phyloP scores from a whole-genome alignment of 768 basidiomycete species.

The Pleurotus salmoneostramineus region DNA sequence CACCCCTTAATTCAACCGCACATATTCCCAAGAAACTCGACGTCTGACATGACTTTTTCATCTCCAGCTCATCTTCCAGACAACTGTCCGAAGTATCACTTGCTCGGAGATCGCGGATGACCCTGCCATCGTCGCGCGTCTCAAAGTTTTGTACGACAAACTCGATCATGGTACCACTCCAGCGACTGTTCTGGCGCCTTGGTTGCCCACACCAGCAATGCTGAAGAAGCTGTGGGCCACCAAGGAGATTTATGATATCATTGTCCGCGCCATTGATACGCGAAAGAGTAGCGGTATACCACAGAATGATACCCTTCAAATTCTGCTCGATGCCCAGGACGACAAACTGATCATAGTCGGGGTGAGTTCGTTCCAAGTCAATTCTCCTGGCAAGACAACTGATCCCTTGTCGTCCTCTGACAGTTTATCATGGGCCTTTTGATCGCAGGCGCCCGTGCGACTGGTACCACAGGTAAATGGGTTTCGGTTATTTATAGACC shows the following conservation, averaged over 20 bases:
- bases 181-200: constrained; percentile 67
- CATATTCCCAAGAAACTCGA: too few species aligned
- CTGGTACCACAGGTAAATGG: constrained; percentile 60
- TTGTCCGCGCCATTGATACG: constrained; percentile 51
- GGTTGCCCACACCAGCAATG: constrained; percentile 75
- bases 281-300: constrained; percentile 53
- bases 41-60: constrained; percentile 8
- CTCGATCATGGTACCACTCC: constrained; percentile 72
- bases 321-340: constrained; percentile 68
- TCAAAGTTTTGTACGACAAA: constrained; percentile 62
- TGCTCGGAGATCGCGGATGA: constrained; percentile 71
- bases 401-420: constrained; percentile 1
- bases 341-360: constrained; percentile 68
- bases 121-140: constrained; percentile 51
- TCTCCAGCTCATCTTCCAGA: constrained; percentile 65
- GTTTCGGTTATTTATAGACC: background rate
- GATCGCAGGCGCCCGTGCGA: constrained; percentile 78
- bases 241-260: constrained; percentile 71
- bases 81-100: constrained; percentile 64
- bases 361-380: constrained; percentile 34
- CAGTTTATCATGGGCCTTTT: constrained; percentile 82
- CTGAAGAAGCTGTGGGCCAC: constrained; percentile 68
- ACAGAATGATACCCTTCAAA: constrained; percentile 66
- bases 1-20: too few species aligned
- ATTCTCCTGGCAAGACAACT: constrained; percentile 9